Evolutionary conservation across 352 stramenopile species (phyloP).

Genomic region (Phytopythium litorale): DNA sequence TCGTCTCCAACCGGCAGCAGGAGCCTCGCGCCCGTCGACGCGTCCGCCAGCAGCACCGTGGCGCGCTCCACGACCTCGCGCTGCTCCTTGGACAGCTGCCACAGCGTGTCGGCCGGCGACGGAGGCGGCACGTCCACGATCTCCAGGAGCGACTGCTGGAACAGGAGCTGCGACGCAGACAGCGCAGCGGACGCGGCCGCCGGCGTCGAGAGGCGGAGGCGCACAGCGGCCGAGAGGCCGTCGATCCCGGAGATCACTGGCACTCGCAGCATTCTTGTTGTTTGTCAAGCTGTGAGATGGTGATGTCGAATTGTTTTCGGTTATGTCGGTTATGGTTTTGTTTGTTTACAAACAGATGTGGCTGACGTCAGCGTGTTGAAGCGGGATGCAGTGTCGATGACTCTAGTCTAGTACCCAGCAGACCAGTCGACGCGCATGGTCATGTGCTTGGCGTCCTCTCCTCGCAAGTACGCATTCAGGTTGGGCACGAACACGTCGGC

Average conservation of each 20-base stretch:
- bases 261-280: constrained; percentile 19
- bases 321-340: too few relatives aligned
- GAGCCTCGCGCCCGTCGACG: constrained; percentile 19
- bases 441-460: constrained; percentile 12
- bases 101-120: constrained; percentile 3
- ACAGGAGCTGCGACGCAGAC: constrained; percentile 9
- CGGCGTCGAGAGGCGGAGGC: constrained; percentile 11
- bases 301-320: too few relatives aligned
- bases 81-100: constrained; percentile 18
- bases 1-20: constrained; percentile 14
- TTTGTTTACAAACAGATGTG: too few relatives aligned
- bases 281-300: too few relatives aligned
- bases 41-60: constrained; percentile 31
- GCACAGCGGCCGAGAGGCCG: constrained; percentile 22
- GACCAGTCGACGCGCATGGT: constrained; percentile 31
- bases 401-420: constrained; percentile 22
- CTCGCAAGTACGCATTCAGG: constrained; percentile 32
- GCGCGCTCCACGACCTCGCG: constrained; percentile 17
- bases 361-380: too few relatives aligned
- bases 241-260: constrained; percentile 37
- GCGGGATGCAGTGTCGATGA: background rate
- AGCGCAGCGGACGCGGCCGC: constrained; percentile 2
- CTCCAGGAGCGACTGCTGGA: constrained; percentile 16
- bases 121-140: constrained; percentile 27
- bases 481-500: constrained; percentile 67